These are phyloP conservation scores for Coniophora puteana DNA, from an alignment of 1,284 basidiomycete genomes.

Conservation along the genomic window DNA sequence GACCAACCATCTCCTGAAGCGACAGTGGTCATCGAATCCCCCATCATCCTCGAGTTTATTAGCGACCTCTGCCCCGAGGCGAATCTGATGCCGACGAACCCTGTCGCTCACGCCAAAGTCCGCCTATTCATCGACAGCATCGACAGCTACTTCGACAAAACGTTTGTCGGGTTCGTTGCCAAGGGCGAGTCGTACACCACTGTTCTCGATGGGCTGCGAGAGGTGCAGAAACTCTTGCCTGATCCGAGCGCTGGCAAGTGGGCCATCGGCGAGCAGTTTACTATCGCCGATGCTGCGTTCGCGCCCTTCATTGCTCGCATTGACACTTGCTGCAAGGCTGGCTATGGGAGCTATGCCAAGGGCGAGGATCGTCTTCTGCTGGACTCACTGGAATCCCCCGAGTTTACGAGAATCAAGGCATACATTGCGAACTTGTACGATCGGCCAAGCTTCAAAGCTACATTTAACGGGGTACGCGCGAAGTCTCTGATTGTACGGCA, in stretches of 20 bases:
- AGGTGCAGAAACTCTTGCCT: conserved; percentile 28
- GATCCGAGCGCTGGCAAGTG: conserved; percentile 14
- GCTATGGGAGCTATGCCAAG: conserved; percentile 37
- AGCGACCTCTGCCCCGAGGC: conserved; percentile 49
- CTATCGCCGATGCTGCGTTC: conserved; percentile 52
- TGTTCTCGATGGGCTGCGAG: conserved; percentile 15
- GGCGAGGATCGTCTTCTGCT: conserved; percentile 38
- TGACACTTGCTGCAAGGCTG: conserved; percentile 38
- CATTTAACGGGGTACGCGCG: conserved; percentile 40
- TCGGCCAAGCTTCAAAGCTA: conserved; percentile 44
- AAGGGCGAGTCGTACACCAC: not conserved
- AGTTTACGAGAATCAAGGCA: conserved; percentile 38
- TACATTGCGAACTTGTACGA: conserved; percentile 38
- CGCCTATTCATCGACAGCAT: conserved; percentile 60
- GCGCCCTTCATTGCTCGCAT: conserved; percentile 45
- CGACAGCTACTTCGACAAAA: conserved; percentile 19
- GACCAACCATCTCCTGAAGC: conserved; percentile 53
- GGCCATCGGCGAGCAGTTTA: conserved; percentile 31
- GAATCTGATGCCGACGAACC: conserved; percentile 46
- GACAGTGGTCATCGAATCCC: conserved; percentile 54
- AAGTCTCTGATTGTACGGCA: conserved; percentile 4
- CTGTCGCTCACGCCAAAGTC: conserved; percentile 48
- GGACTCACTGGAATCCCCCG: conserved; percentile 31
- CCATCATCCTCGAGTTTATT: conserved; percentile 57
- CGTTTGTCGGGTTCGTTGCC: not conserved